A percentile compares a stretch with the other conserved stretches of the same genome.
phyloP scores from a whole-genome alignment of 768 basidiomycete species.

The Podaxis rugospora region DNA sequence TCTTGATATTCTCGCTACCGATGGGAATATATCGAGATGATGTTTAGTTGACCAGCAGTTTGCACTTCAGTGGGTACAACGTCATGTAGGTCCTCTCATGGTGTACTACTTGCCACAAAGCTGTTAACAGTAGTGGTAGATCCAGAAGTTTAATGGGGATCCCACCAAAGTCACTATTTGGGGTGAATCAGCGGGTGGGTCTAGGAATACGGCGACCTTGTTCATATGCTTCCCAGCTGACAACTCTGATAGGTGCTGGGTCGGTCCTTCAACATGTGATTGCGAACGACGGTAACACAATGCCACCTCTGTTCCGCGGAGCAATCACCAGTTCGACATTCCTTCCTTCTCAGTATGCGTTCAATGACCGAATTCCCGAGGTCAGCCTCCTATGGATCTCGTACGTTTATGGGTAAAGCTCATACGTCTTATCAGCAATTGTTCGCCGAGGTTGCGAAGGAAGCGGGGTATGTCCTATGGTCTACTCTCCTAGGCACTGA shows the following conservation, averaged over 20 bases:
- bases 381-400: constrained; percentile 13
- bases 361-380: constrained; percentile 35
- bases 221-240: background rate
- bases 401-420: background rate
- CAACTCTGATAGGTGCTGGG: constrained; percentile 29
- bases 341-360: constrained; percentile 41
- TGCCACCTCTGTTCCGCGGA: constrained; percentile 36
- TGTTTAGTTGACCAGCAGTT: constrained; percentile 38
- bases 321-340: constrained; percentile 42
- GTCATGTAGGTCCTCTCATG: constrained; percentile 23
- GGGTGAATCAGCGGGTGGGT: constrained; percentile 32
- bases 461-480: constrained; percentile 26
- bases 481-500: no score
- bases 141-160: constrained; percentile 36
- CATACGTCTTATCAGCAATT: background rate
- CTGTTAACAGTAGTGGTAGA: constrained; percentile 19
- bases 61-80: constrained; percentile 38
- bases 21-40: background rate
- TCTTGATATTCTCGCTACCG: background rate
- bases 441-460: constrained; percentile 21
- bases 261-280: constrained; percentile 46
- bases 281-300: constrained; percentile 40
- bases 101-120: background rate
- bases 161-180: constrained; percentile 36
- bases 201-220: background rate